Percentiles rank a stretch among this genome's conserved stretches.
These are phyloP conservation scores for Craspedostauros australis DNA, from an alignment of 108 stramenopile species.

Conservation along the genomic window DNA sequence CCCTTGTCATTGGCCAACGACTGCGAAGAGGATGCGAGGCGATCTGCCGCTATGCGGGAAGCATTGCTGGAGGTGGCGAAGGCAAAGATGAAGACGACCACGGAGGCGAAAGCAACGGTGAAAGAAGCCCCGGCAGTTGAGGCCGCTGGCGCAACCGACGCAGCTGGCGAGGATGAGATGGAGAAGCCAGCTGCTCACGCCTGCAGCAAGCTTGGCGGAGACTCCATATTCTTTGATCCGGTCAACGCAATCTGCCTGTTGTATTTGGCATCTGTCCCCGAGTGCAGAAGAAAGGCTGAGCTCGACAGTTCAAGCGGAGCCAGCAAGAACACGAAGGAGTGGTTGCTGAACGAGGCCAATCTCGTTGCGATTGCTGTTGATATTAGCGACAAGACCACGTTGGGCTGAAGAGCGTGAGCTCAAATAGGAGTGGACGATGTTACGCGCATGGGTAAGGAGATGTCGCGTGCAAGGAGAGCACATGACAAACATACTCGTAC, in stretches of 20 bases:
- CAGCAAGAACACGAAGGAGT: conserved; percentile 16
- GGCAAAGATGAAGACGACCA: conserved; percentile 4
- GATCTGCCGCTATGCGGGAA: too few species aligned
- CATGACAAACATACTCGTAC: too few species aligned
- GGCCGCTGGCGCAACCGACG: background rate
- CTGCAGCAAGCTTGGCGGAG: too few species aligned
- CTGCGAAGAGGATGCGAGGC: conserved; percentile 14
- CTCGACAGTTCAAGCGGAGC: too few species aligned
- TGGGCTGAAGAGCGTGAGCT: too few species aligned
- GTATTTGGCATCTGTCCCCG: conserved; percentile 48
- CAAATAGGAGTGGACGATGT: too few species aligned
- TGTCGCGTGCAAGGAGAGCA: too few species aligned
- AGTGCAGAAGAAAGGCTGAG: conserved; percentile 26
- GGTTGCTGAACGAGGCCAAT: conserved; percentile 56
- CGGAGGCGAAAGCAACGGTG: background rate
- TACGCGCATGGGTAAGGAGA: too few species aligned
- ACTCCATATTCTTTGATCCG: too few species aligned
- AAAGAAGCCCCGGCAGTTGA: too few species aligned
- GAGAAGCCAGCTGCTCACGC: conserved; percentile 3
- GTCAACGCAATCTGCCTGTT: conserved; percentile 48
- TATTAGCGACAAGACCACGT: conserved; percentile 36
- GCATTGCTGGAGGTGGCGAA: conserved; percentile 8
- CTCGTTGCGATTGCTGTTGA: conserved; percentile 60
- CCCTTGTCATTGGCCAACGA: conserved; percentile 38
- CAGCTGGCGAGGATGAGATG: background rate